Conservation (phyloP, 768 basidiomycete genomes). For the Megacollybia marginata region DNA sequence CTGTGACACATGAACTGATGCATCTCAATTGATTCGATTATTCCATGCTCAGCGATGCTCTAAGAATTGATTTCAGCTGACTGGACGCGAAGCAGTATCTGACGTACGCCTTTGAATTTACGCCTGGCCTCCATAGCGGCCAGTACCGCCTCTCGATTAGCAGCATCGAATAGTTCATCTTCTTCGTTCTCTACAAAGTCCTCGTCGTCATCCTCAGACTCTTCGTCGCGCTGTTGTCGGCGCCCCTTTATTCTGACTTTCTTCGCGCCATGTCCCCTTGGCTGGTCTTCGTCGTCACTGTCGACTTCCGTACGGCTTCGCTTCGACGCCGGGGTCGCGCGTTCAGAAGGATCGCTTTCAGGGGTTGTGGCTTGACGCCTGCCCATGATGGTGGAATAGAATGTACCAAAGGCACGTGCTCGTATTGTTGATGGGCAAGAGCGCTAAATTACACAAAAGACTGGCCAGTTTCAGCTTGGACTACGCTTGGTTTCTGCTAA, state of each 20-base stretch:
- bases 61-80: neutral
- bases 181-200: constrained; percentile 48
- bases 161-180: neutral
- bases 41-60: constrained; percentile 82
- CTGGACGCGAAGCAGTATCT: neutral
- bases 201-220: constrained; percentile 45
- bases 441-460: constrained; percentile 60
- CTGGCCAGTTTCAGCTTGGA: constrained; percentile 28
- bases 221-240: constrained; percentile 13
- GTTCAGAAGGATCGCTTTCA: constrained; percentile 26
- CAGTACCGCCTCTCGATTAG: constrained; percentile 45
- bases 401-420: neutral
- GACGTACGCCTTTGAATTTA: constrained; percentile 39
- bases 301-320: constrained; percentile 30
- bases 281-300: constrained; percentile 4
- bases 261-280: neutral
- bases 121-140: constrained; percentile 42
- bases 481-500: neutral
- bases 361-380: neutral
- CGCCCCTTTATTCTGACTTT: neutral
- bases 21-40: constrained; percentile 82
- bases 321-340: constrained; percentile 29
- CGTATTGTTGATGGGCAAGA: constrained; percentile 44
- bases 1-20: constrained; percentile 96
- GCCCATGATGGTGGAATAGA: neutral